Evolutionary conservation across 208 protist species (phyloP).

Genomic region (Tritrichomonas musculus): DNA sequence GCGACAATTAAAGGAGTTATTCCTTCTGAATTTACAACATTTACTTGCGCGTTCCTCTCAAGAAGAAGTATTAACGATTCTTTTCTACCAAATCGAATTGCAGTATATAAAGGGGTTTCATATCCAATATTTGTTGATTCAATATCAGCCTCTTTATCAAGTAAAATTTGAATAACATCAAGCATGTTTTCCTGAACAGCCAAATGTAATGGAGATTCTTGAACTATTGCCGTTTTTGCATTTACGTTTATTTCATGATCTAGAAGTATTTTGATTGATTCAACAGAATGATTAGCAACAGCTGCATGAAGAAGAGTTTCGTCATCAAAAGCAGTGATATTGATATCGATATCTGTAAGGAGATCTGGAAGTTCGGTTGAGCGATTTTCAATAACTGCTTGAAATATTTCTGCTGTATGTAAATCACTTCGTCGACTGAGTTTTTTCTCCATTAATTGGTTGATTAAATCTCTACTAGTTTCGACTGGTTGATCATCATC

Average conservation of each 20-base stretch:
- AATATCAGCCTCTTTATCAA: background rate
- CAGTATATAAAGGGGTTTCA: background rate
- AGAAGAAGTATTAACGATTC: background rate
- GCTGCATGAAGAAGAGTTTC: background rate
- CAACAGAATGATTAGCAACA: background rate
- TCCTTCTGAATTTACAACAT: background rate
- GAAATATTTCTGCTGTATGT: too few species aligned
- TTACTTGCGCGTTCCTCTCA: background rate
- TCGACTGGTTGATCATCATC: too few species aligned
- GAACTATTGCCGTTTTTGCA: background rate
- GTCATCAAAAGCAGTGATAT: background rate
- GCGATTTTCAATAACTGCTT: too few species aligned
- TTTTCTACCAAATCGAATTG: background rate
- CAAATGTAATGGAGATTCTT: background rate
- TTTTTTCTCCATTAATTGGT: too few species aligned
- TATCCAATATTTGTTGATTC: background rate
- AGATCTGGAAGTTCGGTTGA: too few species aligned
- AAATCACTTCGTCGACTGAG: too few species aligned
- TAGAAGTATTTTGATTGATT: background rate
- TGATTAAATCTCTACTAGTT: too few species aligned
- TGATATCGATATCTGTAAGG: background rate
- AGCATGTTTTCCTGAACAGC: background rate
- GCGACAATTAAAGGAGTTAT: background rate
- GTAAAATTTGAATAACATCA: background rate
- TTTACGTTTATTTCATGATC: background rate